Percentiles rank a stretch among this genome's conserved stretches.
These are phyloP conservation scores for Fusarium armeniacum DNA, from an alignment of 2,329 filamentous ascomycete species.

Conservation along the genomic window DNA sequence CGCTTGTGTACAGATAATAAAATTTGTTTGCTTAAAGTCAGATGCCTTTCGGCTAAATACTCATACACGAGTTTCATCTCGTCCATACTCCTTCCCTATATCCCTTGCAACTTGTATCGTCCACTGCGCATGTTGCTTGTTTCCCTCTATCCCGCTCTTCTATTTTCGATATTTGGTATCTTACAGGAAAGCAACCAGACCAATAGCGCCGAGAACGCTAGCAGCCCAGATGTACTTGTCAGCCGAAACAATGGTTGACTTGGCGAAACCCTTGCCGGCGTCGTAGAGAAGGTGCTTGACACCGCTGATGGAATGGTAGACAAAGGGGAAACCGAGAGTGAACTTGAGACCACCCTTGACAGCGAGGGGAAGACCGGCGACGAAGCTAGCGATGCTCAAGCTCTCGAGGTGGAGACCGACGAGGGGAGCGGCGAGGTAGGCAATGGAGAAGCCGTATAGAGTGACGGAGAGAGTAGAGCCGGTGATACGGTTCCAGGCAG, in stretches of 20 bases:
- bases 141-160: constrained; percentile 4
- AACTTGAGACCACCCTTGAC: constrained; percentile 72
- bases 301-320: constrained; percentile 70
- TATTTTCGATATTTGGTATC: constrained; percentile 17
- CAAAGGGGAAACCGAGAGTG: constrained; percentile 69
- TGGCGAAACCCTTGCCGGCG: constrained; percentile 64
- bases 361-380: constrained; percentile 70
- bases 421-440: constrained; percentile 84
- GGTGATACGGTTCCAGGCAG: constrained; percentile 85
- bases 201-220: constrained; percentile 59
- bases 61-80: constrained; percentile 38
- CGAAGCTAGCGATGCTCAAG: constrained; percentile 71
- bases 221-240: constrained; percentile 66
- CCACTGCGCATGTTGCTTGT: constrained; percentile 23
- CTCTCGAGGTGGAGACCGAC: constrained; percentile 75
- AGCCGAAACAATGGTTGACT: constrained; percentile 60
- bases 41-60: constrained; percentile 40
- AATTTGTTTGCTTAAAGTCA: constrained; percentile 45
- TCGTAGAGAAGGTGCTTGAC: constrained; percentile 69
- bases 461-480: constrained; percentile 78
- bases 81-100: constrained; percentile 14
- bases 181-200: constrained; percentile 65
- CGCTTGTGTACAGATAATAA: constrained; percentile 44
- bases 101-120: constrained; percentile 34
- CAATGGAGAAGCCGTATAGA: constrained; percentile 83